Percentiles rank a stretch among this genome's conserved stretches.
Evolutionary conservation across 257 asterid species (phyloP).

Genomic region (Craterostigma plantagineum): DNA sequence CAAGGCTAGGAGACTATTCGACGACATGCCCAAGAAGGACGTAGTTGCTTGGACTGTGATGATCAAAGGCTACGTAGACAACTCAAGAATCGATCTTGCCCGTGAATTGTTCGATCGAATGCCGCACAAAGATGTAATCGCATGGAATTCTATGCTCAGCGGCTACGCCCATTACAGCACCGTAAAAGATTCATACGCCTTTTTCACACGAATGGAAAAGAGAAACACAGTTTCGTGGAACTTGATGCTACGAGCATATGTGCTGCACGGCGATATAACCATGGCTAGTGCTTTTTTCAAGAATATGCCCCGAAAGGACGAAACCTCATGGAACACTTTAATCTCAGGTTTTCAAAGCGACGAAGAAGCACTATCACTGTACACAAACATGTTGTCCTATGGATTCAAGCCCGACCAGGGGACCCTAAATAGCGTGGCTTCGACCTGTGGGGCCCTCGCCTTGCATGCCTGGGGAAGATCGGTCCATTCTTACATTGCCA

Average conservation of each 20-base stretch:
- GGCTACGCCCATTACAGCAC: conserved; percentile 31
- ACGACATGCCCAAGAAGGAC: conserved; percentile 51
- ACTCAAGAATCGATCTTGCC: conserved; percentile 24
- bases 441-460: conserved; percentile 29
- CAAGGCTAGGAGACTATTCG: conserved; percentile 36
- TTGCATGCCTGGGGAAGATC: conserved; percentile 26
- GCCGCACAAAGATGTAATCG: conserved; percentile 41
- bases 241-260: conserved; percentile 35
- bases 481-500: conserved; percentile 24
- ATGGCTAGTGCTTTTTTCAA: conserved; percentile 28
- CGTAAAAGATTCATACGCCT: conserved; percentile 27
- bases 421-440: conserved; percentile 28
- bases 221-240: conserved; percentile 51
- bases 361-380: conserved; percentile 31
- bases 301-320: conserved; percentile 38
- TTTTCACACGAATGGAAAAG: conserved; percentile 31
- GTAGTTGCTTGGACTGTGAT: conserved; percentile 69
- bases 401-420: conserved; percentile 31
- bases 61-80: conserved; percentile 55
- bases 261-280: conserved; percentile 24
- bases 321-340: conserved; percentile 44
- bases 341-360: conserved; percentile 32
- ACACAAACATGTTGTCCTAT: conserved; percentile 19
- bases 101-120: conserved; percentile 30
- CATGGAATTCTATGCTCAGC: conserved; percentile 60